These are phyloP conservation scores for Plectosphaerella cucumerina DNA, from an alignment of 2,329 filamentous ascomycete species.

Conservation along the genomic window DNA sequence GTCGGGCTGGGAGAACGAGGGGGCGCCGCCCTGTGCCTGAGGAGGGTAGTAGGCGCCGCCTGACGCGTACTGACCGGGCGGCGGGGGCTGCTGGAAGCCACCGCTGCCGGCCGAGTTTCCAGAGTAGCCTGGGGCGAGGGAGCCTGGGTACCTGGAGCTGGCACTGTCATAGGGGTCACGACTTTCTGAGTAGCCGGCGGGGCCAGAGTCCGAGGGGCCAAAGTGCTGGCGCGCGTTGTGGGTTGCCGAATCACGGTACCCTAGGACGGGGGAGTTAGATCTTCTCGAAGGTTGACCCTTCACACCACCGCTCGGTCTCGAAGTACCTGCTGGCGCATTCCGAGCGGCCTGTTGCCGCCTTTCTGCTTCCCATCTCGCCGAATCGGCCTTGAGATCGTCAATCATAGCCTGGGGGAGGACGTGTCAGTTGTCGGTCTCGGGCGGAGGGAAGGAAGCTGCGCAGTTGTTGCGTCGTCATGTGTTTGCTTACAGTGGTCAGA, in stretches of 20 bases:
- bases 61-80: slow-evolving; percentile 19
- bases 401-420: slow-evolving; percentile 51
- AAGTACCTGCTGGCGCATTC: slow-evolving; percentile 54
- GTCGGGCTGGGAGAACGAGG: slow-evolving; percentile 12
- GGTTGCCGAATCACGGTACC: slow-evolving; percentile 53
- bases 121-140: slow-evolving; percentile 44
- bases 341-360: slow-evolving; percentile 51
- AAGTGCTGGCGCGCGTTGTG: slow-evolving; percentile 40
- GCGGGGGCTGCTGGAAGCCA: slow-evolving; percentile 3
- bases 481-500: slow-evolving; percentile 63
- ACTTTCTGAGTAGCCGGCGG: slow-evolving; percentile 26
- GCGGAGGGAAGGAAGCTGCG: slow-evolving; percentile 7
- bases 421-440: slow-evolving; percentile 12
- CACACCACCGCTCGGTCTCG: slow-evolving; percentile 43
- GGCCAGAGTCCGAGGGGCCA: slow-evolving; percentile 29
- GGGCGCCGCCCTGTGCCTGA: slow-evolving; percentile 7
- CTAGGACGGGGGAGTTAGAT: slow-evolving; percentile 58
- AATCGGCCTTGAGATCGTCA: slow-evolving; percentile 58
- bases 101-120: slow-evolving; percentile 30
- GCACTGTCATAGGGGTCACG: slow-evolving; percentile 37
- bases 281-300: slow-evolving; percentile 42
- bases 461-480: neutral
- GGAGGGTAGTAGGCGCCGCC: slow-evolving; percentile 14
- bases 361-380: slow-evolving; percentile 58
- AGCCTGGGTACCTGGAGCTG: slow-evolving; percentile 44